Evolutionary conservation across 495 filamentous ascomycete species (phyloP).

Genomic region (Entonaema liquescens): DNA sequence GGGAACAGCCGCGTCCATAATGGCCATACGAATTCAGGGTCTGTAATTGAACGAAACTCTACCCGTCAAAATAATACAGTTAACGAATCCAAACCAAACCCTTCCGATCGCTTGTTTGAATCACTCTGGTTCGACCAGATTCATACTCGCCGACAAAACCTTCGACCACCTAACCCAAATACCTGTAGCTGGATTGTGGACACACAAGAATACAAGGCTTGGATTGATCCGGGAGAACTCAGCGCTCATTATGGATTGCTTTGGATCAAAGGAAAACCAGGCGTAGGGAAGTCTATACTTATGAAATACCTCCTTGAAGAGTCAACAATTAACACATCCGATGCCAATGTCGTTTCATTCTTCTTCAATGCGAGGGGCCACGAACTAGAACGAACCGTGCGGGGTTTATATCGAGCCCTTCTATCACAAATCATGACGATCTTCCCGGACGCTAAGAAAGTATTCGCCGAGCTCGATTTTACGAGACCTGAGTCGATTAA

Average conservation of each 20-base stretch:
- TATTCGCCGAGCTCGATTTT: background rate
- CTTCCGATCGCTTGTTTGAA: background rate
- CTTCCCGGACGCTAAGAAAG: background rate
- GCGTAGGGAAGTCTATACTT: background rate
- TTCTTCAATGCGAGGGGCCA: too few species aligned
- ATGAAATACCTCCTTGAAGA: background rate
- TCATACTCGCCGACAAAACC: background rate
- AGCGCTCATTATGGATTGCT: background rate
- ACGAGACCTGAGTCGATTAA: background rate
- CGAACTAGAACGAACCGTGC: too few species aligned
- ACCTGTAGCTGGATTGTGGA: background rate
- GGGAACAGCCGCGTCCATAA: too few species aligned
- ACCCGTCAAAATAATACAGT: too few species aligned
- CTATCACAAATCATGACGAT: background rate
- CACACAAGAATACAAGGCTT: too few species aligned
- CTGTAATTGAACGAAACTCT: too few species aligned
- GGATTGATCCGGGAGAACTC: background rate
- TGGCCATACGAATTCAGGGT: too few species aligned
- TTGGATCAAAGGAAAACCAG: background rate
- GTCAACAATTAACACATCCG: too few species aligned
- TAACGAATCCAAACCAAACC: too few species aligned
- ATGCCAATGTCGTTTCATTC: too few species aligned
- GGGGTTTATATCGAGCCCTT: background rate
- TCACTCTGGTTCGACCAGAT: background rate
- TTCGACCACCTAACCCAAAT: background rate